Percentiles rank a stretch among this genome's conserved stretches.
Evolutionary conservation across 371 early-diverging fungal genomes (phyloP).

Genomic region (Lichtheimia ramosa): DNA sequence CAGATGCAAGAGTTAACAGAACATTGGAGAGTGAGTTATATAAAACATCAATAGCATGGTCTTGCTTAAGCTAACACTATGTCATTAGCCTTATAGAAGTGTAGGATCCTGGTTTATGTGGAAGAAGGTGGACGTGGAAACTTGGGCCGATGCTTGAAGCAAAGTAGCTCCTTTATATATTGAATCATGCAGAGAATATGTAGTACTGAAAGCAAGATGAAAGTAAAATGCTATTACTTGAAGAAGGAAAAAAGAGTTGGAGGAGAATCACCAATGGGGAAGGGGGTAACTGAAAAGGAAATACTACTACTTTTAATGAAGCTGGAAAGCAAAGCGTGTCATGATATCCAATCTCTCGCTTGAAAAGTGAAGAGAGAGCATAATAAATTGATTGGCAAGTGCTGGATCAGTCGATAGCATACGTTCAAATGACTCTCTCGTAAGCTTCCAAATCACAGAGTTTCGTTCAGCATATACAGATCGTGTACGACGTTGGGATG

Average conservation of each 20-base stretch:
- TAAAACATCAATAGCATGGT: neutral
- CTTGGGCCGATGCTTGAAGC: too few species aligned
- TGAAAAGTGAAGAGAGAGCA: slow-evolving; percentile 57
- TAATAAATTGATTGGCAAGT: slow-evolving; percentile 54
- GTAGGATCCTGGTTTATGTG: slow-evolving; percentile 58
- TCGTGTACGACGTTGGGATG: slow-evolving; percentile 50
- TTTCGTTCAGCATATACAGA: slow-evolving; percentile 66
- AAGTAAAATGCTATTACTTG: too few species aligned
- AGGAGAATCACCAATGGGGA: neutral
- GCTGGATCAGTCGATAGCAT: slow-evolving; percentile 54
- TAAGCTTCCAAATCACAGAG: slow-evolving; percentile 68
- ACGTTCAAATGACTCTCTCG: slow-evolving; percentile 52
- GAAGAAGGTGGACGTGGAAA: slow-evolving; percentile 12
- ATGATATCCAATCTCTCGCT: slow-evolving; percentile 58
- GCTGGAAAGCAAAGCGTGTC: slow-evolving; percentile 62
- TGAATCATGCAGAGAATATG: too few species aligned
- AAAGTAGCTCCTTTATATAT: too few species aligned
- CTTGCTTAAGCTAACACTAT: neutral
- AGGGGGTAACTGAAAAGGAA: neutral
- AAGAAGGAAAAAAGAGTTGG: too few species aligned
- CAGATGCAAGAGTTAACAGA: slow-evolving; percentile 49
- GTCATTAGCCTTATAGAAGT: slow-evolving; percentile 42
- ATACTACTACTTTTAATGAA: slow-evolving; percentile 20
- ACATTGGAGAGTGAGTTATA: slow-evolving; percentile 36
- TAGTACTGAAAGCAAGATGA: too few species aligned